Percentiles rank a stretch among this genome's conserved stretches.
Evolutionary conservation across 768 basidiomycete genomes (phyloP).

Genomic region (Collybia mongolica): DNA sequence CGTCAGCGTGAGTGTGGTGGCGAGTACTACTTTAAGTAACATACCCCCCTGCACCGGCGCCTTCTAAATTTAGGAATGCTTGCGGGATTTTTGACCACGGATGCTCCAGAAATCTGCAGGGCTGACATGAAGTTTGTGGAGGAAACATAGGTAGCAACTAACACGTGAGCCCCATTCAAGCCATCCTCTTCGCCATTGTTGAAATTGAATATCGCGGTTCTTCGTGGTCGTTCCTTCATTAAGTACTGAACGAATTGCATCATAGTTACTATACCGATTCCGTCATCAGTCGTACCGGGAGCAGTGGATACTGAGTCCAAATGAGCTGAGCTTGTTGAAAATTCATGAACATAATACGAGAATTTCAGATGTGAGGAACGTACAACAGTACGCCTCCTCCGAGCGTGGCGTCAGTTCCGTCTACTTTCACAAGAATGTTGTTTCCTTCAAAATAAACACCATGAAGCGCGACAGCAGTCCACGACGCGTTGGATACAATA

Average conservation of each 20-base stretch:
- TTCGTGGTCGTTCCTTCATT: slow-evolving; percentile 15
- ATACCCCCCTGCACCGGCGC: slow-evolving; percentile 77
- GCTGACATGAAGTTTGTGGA: neutral
- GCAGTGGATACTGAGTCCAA: slow-evolving; percentile 80
- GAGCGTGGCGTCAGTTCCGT: slow-evolving; percentile 42
- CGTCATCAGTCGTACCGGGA: slow-evolving; percentile 72
- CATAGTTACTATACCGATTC: slow-evolving; percentile 15
- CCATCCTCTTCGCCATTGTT: slow-evolving; percentile 87
- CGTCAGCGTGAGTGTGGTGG: slow-evolving; percentile 3
- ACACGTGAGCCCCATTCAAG: slow-evolving; percentile 71
- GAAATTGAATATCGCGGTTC: slow-evolving; percentile 77
- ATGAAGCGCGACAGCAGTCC: neutral
- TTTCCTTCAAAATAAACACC: slow-evolving; percentile 63
- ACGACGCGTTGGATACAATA: slow-evolving; percentile 19
- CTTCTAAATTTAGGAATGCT: slow-evolving; percentile 81
- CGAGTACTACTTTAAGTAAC: slow-evolving; percentile 10
- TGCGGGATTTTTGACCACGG: slow-evolving; percentile 68
- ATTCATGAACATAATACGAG: too few species aligned
- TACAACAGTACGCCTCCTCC: slow-evolving; percentile 58
- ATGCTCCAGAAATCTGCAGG: slow-evolving; percentile 62
- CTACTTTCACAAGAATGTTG: slow-evolving; percentile 66
- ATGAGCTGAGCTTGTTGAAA: slow-evolving; percentile 55
- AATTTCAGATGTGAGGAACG: too few species aligned
- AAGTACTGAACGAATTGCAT: slow-evolving; percentile 52
- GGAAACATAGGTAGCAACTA: slow-evolving; percentile 7